A percentile compares a stretch with the other conserved stretches of the same genome.
Conservation (phyloP, 2,329 filamentous ascomycete genomes). For the Fusarium nisikadoi region DNA sequence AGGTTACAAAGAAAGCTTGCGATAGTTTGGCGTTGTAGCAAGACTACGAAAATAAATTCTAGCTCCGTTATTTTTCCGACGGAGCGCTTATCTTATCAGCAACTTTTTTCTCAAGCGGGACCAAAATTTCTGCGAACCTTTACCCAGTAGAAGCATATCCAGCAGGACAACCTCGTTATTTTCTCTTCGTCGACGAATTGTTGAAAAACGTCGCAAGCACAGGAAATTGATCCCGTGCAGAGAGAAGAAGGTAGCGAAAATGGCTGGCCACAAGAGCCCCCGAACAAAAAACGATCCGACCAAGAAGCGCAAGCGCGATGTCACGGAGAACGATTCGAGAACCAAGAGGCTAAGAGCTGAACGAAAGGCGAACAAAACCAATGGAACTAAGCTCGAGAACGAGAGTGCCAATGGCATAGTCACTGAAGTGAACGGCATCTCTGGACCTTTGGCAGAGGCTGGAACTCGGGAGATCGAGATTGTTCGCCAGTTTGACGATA, state of each 20-base stretch:
- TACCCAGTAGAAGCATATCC: slow-evolving; percentile 22
- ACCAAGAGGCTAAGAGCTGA: slow-evolving; percentile 55
- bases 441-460: slow-evolving; percentile 25
- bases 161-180: slow-evolving; percentile 22
- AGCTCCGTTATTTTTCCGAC: slow-evolving; percentile 47
- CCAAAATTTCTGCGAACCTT: slow-evolving; percentile 53
- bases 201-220: slow-evolving; percentile 29
- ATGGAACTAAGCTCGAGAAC: slow-evolving; percentile 36
- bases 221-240: slow-evolving; percentile 15
- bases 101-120: slow-evolving; percentile 48
- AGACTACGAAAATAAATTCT: slow-evolving; percentile 44
- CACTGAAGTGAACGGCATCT: slow-evolving; percentile 30
- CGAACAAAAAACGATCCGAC: slow-evolving; percentile 51
- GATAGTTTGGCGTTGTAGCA: slow-evolving; percentile 25
- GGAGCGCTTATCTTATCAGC: slow-evolving; percentile 54
- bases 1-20: slow-evolving; percentile 33
- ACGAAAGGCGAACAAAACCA: slow-evolving; percentile 44
- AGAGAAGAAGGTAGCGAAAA: slow-evolving; percentile 38
- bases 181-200: slow-evolving; percentile 35
- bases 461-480: slow-evolving; percentile 41
- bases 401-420: slow-evolving; percentile 20
- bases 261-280: slow-evolving; percentile 50
- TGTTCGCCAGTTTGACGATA: slow-evolving; percentile 44
- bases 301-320: slow-evolving; percentile 61
- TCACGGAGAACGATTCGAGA: slow-evolving; percentile 54